These are phyloP conservation scores for Neurospora sp. DNA, from an alignment of 2,329 filamentous ascomycete genomes.

Conservation along the genomic window DNA sequence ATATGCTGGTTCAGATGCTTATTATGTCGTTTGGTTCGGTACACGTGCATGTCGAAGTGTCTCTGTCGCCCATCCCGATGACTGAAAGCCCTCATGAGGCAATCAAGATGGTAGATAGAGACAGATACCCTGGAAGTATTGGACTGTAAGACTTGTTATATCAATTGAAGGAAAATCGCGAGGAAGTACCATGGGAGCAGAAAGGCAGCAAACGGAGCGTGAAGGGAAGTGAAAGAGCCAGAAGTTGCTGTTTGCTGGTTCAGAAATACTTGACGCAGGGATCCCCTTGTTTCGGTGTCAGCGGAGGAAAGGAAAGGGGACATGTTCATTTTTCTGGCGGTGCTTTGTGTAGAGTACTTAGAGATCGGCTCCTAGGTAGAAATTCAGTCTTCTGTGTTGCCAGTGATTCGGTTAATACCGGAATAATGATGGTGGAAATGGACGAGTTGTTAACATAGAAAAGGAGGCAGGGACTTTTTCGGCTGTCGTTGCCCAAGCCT, in stretches of 20 bases:
- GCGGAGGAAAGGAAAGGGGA: neutral
- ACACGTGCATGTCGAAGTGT: neutral
- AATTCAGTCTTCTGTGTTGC: neutral
- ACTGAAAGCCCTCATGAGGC: neutral
- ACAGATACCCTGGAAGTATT: neutral
- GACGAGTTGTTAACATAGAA: neutral
- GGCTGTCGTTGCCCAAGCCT: neutral
- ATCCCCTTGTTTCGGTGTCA: neutral
- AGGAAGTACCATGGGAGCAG: neutral
- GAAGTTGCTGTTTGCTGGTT: neutral
- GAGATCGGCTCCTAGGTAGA: neutral
- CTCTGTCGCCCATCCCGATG: neutral
- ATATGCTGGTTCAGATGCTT: neutral
- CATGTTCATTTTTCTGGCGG: neutral
- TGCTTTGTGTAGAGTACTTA: neutral
- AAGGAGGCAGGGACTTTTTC: neutral
- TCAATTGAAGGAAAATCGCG: neutral
- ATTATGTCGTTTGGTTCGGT: neutral
- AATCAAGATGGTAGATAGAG: too few relatives aligned
- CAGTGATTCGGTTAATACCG: neutral
- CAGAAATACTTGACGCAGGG: neutral
- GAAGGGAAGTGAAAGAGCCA: neutral
- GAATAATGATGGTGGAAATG: neutral
- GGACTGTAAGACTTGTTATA: neutral
- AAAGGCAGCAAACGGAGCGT: neutral